phyloP scores from a whole-genome alignment of 1,284 basidiomycete species.

The Leccinum variabile region DNA sequence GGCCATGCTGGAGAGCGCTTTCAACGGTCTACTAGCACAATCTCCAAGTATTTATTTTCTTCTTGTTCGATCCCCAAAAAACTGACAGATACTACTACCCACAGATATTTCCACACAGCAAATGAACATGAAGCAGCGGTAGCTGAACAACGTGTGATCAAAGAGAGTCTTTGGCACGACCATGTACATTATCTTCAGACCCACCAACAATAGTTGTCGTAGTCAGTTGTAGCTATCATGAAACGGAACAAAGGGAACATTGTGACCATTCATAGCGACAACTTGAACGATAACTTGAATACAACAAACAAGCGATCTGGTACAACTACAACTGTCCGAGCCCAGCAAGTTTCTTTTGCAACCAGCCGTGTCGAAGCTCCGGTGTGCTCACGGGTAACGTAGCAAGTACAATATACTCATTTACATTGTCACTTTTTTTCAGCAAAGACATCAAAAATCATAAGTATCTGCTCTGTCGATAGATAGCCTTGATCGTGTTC shows the following conservation, averaged over 20 bases:
- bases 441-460: neutral
- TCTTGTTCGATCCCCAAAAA: neutral
- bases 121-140: neutral
- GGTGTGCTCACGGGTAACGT: neutral
- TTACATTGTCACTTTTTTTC: neutral
- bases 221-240: neutral
- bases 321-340: no score
- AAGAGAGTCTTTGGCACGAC: neutral
- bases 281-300: no score
- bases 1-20: neutral
- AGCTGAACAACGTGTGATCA: neutral
- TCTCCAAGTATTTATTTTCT: neutral
- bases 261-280: neutral
- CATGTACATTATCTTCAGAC: neutral
- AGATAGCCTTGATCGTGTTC: neutral
- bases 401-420: neutral
- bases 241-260: neutral
- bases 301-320: no score
- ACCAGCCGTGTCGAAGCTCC: neutral
- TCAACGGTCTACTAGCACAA: neutral
- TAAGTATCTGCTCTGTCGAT: neutral
- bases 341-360: neutral
- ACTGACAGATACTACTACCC: neutral
- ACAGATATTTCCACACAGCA: neutral
- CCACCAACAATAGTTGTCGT: neutral